Base-by-base conservation (phyloP, 768 basidiomycete species). In the Hericium rajendrae region DNA sequence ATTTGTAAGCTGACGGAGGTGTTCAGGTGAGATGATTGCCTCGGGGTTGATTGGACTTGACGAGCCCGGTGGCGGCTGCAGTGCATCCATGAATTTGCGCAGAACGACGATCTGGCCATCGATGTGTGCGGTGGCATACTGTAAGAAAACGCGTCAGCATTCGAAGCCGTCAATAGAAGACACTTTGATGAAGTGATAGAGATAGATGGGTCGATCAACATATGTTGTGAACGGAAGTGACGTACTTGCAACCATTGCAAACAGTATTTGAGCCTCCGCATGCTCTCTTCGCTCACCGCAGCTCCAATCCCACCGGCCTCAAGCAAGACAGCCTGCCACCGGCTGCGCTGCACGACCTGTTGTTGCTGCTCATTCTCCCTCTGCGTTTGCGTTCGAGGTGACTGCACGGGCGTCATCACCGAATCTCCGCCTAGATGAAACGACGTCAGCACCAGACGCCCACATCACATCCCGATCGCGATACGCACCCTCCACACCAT, bases 231-330 rank as follows among this genome's bases (percentile, higher is more conserved):
- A 8, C 5, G 26, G 11, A 15, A 18, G 11, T 22, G 4, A 74
- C 81, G 22, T 26, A 91, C 90, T 76, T 89, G 86, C 16, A 95
- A 74, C 91, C 91, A 94, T 57, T 90, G 82, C 28, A 95, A 68
- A 70, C 89, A 92, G 66, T 94, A 94, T 67, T 84, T 84, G 41
- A 95, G 70, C 54, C 88, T 76, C 56, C 88, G 76, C 87, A 95
- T 88, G 65, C 85, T 92, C 69, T 94, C 93, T 60, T 94, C 91
- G 68, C 91, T 92, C 37, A 94, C 75, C 8, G 93, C 92, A 0
- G 89, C 91, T 57, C 91, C 81, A 38, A 95, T 75, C 0, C 92
- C 92, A 13, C 92, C 91, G 2, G 91, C 92, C 70, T 94, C 92
- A 22, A 87, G 75, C 41, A 94, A 72, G 26, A 94, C 79, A 0